Evolutionary conservation across 148 eudicot genomes (phyloP).

Genomic region (Euryodendron excelsum): DNA sequence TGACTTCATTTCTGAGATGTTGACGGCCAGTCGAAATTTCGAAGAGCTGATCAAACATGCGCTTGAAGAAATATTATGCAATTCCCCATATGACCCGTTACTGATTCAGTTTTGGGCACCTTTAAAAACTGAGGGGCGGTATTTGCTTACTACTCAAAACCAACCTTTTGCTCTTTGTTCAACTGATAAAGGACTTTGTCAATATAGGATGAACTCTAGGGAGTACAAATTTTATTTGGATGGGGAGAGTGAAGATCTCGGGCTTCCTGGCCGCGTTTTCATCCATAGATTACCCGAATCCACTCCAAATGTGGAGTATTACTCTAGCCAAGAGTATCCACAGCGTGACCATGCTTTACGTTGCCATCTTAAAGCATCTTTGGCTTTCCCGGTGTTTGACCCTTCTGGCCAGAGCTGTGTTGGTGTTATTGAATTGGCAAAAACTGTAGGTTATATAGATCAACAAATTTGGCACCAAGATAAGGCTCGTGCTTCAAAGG

Average conservation of each 20-base stretch:
- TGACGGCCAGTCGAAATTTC: too few species aligned
- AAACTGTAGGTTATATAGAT: not conserved
- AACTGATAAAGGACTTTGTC: not conserved
- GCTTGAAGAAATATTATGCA: too few species aligned
- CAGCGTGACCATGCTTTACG: not conserved
- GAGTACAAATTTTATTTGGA: not conserved
- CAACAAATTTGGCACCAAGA: too few species aligned
- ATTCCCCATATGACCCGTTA: not conserved
- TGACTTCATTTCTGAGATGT: too few species aligned
- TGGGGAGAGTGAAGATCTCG: not conserved
- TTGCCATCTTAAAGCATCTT: not conserved
- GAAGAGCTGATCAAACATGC: too few species aligned
- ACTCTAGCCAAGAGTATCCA: not conserved
- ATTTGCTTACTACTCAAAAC: not conserved
- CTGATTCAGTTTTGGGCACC: not conserved
- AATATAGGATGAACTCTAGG: not conserved
- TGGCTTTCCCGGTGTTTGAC: not conserved
- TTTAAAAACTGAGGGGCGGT: not conserved
- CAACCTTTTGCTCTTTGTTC: not conserved
- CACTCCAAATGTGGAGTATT: not conserved
- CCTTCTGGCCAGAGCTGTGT: not conserved
- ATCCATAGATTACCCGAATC: not conserved
- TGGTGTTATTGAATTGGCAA: not conserved
- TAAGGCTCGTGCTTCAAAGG: not conserved
- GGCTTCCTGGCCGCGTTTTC: not conserved